phyloP scores from a whole-genome alignment of 257 asterid genomes.

The Solanum rostratum region DNA sequence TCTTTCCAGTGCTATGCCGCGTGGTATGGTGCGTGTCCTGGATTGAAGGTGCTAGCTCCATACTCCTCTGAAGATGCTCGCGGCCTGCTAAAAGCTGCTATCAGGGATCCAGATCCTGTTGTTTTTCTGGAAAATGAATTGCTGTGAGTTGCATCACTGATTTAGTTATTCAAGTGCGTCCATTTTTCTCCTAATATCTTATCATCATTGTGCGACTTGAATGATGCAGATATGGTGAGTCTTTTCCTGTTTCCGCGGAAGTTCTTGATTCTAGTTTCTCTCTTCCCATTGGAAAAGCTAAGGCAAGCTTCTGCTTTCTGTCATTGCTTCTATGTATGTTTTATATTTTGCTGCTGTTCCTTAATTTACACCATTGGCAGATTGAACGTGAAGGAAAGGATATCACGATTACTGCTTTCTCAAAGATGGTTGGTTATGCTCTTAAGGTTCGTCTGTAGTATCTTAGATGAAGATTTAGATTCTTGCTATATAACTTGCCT shows the following conservation, averaged over 20 bases:
- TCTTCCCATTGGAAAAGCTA: constrained; percentile 90
- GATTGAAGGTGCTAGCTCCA: constrained; percentile 74
- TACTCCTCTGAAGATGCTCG: constrained; percentile 92
- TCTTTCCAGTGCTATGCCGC: constrained; percentile 79
- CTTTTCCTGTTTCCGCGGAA: constrained; percentile 74
- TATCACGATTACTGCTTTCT: constrained; percentile 69
- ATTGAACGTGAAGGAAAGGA: constrained; percentile 82
- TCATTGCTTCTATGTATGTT: background rate
- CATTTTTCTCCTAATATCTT: background rate
- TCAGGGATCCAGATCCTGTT: constrained; percentile 95
- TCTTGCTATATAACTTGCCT: background rate
- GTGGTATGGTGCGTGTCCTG: constrained; percentile 75
- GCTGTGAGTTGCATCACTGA: constrained; percentile 31
- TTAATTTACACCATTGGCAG: constrained; percentile 20
- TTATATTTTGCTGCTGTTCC: constrained; percentile 1
- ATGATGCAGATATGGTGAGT: constrained; percentile 62
- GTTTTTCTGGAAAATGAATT: constrained; percentile 83
- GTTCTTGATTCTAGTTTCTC: constrained; percentile 73
- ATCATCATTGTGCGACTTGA: background rate
- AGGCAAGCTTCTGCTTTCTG: constrained; percentile 26
- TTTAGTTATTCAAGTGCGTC: background rate
- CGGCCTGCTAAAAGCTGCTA: constrained; percentile 89
- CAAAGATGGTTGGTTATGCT: constrained; percentile 89
- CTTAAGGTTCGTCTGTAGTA: constrained; percentile 46
- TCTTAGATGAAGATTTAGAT: background rate